Evolutionary conservation across 108 stramenopile species (phyloP), one percentile per base, ranked within the genome.

Genomic region (Skeletonema costatum): DNA sequence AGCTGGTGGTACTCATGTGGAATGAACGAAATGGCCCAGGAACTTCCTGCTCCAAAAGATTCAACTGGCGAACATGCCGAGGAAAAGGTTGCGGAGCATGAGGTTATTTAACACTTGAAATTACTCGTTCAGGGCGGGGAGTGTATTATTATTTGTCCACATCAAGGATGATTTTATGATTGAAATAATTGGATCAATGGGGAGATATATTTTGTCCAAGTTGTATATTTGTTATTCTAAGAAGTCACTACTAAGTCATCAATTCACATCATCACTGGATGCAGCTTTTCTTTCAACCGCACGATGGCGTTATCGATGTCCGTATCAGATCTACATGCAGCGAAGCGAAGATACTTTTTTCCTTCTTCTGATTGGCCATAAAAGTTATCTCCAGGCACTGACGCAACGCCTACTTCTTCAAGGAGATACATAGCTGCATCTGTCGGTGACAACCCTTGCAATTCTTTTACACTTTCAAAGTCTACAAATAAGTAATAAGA

Each of bases 361-460:
- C 77, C 81, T 5, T 86, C 75, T 7, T 44, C 65, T 12, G 77
- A 80, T 46, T 80, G 84, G 2, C 88, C 84, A 72, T 87, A 89
- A 69, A 92, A 92, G 58, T 89, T 90, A 50, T 88, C 87, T 13
- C 89, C 91, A 44, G 91, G 91, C 38, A 92, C 91, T 74, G 86
- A 83, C 8, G 89, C 91, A 31, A 92, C 91, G 60, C 87, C 86
- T 11, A 88, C 72, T 0, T 86, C 51, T 58, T 78, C 32, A 50
- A 89, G 75, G 68, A 92, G 67, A 44, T 87, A 81, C 89, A 90
- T 87, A 25, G 91, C 87, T 9, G 91, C 91, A 44, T 86, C 87
- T 78, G 73, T 76, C 1, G 87, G 85, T 16, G 46, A 7, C 50
- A 74, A 12, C 5, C 64, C 30, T 42, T 66, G 58, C 3, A 84